phyloP scores from a whole-genome alignment of 768 basidiomycete species.

The Trametes villosa region DNA sequence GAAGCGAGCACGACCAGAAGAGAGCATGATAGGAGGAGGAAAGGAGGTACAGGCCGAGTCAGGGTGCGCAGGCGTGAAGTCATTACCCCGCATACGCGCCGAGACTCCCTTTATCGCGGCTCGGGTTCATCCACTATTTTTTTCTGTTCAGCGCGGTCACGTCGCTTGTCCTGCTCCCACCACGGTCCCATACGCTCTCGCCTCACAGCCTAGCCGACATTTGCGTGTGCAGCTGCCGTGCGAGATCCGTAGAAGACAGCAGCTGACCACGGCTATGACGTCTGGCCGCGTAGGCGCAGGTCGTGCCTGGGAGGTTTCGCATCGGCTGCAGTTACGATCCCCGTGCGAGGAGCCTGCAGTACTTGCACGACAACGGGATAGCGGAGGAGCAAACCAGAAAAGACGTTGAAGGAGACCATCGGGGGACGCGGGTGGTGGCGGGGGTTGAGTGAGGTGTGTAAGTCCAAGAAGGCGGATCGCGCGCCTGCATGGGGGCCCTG shows the following conservation, averaged over 20 bases:
- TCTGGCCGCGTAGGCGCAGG: neutral
- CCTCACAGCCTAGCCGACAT: neutral
- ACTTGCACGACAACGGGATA: neutral
- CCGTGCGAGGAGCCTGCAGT: neutral
- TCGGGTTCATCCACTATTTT: neutral
- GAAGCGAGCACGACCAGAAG: slow-evolving; percentile 12
- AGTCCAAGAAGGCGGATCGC: no score
- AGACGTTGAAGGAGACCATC: neutral
- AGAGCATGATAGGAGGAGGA: slow-evolving; percentile 17
- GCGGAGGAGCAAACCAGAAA: neutral
- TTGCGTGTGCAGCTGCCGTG: neutral
- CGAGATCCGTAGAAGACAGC: neutral
- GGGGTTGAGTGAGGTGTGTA: no score
- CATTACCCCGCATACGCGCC: slow-evolving; percentile 16
- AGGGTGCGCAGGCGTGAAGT: slow-evolving; percentile 4
- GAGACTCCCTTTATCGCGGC: slow-evolving; percentile 4
- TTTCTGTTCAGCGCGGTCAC: no score
- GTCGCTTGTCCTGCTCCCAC: neutral
- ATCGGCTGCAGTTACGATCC: neutral
- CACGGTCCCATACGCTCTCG: neutral
- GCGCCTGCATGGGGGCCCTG: slow-evolving; percentile 10
- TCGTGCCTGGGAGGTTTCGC: neutral
- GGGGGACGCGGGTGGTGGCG: no score
- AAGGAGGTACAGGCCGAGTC: slow-evolving; percentile 7
- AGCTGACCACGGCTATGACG: neutral